Conservation (phyloP, 106 monocot genomes). For the Dioscorea alata region DNA sequence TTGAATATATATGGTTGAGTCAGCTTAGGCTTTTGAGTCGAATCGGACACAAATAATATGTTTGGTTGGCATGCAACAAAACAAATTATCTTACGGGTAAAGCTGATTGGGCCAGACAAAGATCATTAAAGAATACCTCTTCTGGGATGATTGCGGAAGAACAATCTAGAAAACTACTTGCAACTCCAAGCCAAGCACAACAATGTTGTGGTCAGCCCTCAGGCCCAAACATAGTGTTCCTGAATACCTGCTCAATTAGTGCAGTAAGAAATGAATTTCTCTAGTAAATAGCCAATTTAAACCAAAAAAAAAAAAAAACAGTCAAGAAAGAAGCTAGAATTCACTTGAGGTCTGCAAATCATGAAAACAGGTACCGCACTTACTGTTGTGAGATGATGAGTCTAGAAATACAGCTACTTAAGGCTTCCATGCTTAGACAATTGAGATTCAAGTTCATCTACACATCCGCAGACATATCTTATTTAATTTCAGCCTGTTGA, state of each 20-base stretch:
- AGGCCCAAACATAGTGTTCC: conserved; percentile 99
- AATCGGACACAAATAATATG: no score
- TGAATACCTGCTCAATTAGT: conserved; percentile 66
- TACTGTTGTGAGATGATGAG: conserved; percentile 91
- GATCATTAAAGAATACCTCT: conserved; percentile 45
- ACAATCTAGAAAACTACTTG: conserved; percentile 90
- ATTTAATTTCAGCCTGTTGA: not conserved
- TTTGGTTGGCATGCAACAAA: no score
- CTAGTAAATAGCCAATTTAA: no score
- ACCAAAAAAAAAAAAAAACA: not conserved
- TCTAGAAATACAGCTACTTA: conserved; percentile 88
- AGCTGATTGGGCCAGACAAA: no score
- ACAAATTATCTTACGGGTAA: no score
- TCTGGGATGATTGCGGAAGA: conserved; percentile 74
- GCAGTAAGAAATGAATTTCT: not conserved
- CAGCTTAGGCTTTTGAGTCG: no score
- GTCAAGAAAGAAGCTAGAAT: not conserved
- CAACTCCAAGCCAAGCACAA: conserved; percentile 97
- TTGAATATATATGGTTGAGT: no score
- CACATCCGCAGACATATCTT: conserved; percentile 49
- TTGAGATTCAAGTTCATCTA: conserved; percentile 89
- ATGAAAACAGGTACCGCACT: not conserved
- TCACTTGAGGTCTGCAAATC: not conserved
- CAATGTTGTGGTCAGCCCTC: conserved; percentile 97
- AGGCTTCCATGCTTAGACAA: conserved; percentile 90